A percentile compares a stretch with the other conserved stretches of the same genome.
These are phyloP conservation scores for Irineochytrium annulatum DNA, from an alignment of 192 early-diverging fungal species.

Conservation along the genomic window DNA sequence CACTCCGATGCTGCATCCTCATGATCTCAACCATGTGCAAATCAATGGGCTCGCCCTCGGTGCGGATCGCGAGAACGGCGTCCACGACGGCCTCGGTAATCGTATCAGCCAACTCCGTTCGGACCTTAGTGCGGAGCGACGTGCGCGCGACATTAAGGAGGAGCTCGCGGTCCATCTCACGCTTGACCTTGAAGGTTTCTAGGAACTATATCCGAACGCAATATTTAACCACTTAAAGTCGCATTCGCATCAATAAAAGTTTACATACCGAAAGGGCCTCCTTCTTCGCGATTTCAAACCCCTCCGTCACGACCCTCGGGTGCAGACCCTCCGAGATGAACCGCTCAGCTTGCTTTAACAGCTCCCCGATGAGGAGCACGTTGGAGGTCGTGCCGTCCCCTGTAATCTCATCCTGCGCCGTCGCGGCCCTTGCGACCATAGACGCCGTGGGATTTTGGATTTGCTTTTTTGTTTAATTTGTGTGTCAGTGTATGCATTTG, in stretches of 20 bases:
- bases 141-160: slow-evolving; percentile 89
- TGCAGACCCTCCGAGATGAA: slow-evolving; percentile 95
- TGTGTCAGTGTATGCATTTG: neutral
- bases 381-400: slow-evolving; percentile 98
- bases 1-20: slow-evolving; percentile 99
- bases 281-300: slow-evolving; percentile 94
- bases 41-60: slow-evolving; percentile 84
- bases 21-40: slow-evolving; percentile 99
- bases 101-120: slow-evolving; percentile 81
- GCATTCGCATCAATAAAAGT: neutral
- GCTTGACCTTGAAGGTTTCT: slow-evolving; percentile 75
- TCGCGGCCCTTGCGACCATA: slow-evolving; percentile 99
- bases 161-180: slow-evolving; percentile 82
- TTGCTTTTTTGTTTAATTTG: slow-evolving; percentile 58
- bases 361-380: slow-evolving; percentile 93
- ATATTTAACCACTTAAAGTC: slow-evolving; percentile 9
- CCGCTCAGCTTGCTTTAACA: slow-evolving; percentile 92
- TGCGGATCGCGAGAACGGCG: slow-evolving; percentile 83
- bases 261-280: slow-evolving; percentile 73
- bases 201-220: slow-evolving; percentile 62
- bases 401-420: slow-evolving; percentile 98
- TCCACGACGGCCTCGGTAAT: slow-evolving; percentile 97
- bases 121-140: slow-evolving; percentile 92
- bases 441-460: slow-evolving; percentile 99
- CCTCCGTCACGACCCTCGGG: slow-evolving; percentile 91